Percentiles rank a stretch among this genome's conserved stretches.
Evolutionary conservation across 768 basidiomycete genomes (phyloP).

Genomic region (Mycena vitilis): DNA sequence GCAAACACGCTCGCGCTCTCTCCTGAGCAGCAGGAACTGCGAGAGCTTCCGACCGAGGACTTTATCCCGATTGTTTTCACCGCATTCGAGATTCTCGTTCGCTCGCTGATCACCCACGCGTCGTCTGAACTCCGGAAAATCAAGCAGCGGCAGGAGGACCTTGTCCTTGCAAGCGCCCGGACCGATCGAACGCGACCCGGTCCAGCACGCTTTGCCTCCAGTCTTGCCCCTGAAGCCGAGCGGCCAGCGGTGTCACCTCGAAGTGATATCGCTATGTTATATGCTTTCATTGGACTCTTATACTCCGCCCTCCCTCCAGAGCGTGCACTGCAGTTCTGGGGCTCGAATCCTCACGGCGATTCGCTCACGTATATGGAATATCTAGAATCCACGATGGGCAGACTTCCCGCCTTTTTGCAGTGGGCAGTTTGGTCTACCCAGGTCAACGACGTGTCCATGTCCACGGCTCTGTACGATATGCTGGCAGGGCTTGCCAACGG

Average conservation of each 20-base stretch:
- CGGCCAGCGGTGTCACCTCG: conserved; percentile 62
- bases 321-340: conserved; percentile 89
- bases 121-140: conserved; percentile 87
- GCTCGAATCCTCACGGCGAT: conserved; percentile 60
- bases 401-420: conserved; percentile 82
- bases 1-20: conserved; percentile 47
- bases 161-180: conserved; percentile 74
- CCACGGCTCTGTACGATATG: conserved; percentile 90
- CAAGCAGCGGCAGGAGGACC: conserved; percentile 90
- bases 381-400: conserved; percentile 69
- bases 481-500: conserved; percentile 85
- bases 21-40: conserved; percentile 57
- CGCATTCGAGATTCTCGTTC: conserved; percentile 77
- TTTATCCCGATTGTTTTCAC: conserved; percentile 68
- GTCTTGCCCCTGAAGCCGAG: conserved; percentile 54
- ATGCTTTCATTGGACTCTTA: conserved; percentile 84
- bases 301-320: conserved; percentile 82
- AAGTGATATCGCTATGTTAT: conserved; percentile 87
- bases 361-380: conserved; percentile 65
- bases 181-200: conserved; percentile 70
- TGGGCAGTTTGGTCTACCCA: conserved; percentile 93
- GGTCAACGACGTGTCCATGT: conserved; percentile 75
- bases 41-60: conserved; percentile 58
- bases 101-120: conserved; percentile 78
- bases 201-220: conserved; percentile 58